Base-by-base conservation (phyloP, 208 protist genomes). In the Angomonas ambiguus region DNA sequence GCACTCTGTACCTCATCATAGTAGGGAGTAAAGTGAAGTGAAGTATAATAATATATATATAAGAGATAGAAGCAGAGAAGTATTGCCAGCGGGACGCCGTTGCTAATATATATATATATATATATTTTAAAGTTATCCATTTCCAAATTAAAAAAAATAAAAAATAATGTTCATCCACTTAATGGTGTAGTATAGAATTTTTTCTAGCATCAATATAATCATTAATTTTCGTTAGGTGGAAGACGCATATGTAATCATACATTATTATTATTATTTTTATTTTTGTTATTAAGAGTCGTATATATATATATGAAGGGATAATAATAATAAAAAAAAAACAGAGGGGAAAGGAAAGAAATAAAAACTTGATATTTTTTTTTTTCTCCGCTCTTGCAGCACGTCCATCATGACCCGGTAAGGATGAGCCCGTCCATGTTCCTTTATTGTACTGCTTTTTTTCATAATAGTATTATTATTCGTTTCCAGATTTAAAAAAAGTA, bases 251-350 rank as follows among this genome's bases (percentile, higher is more conserved):
- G 20, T 27, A 45, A 42, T 45, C 58, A 24, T 27, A 16, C 57
- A 63, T 66, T 42, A 18, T 66, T 35, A 56, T 30, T 61, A 13
- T 4, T 62, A 62, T 22, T 51, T 66, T 66, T 62, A 62, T 61
- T 66, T 51, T 66, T 51, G 59, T 66, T 59, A 10, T 10, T 42
- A 58, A 6, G 18, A 66, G 16, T 62, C 10, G 8, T 62, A 24
- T 20, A 8, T 20, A 27, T 8, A 62, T 62, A 66, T 25, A 35
- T 13, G 31, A 31, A 62, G 6, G 42, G 59, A 10, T 61, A 61
- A 28, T 31, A 62, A 66, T 20, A 42, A 61, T 42, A 59, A 62
- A 61, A 66, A 25, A 57, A 25, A 20, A 62, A 20, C 18, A 62
- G 51, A 66, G 41, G 18, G 41, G 41, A 48, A 20, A 48, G 18